phyloP scores from a whole-genome alignment of 1,284 basidiomycete genomes.

The Apiotrichum mycotoxinovorans region DNA sequence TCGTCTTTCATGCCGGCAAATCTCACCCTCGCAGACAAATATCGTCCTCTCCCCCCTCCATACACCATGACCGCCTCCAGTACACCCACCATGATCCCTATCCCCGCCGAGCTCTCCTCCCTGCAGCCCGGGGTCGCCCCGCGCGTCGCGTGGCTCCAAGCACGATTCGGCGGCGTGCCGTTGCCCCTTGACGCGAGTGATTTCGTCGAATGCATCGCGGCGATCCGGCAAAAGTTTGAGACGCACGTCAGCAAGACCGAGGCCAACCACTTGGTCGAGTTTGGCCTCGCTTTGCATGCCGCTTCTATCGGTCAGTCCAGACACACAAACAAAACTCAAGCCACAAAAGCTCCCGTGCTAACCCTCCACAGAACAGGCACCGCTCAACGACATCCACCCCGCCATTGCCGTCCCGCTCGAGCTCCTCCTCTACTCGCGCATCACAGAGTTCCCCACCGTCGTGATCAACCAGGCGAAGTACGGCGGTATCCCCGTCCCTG shows the following conservation, averaged over 20 bases:
- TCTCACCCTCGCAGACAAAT: neutral
- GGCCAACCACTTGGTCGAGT: neutral
- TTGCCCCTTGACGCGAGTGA: neutral
- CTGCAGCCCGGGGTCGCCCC: neutral
- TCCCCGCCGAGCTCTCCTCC: neutral
- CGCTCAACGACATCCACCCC: neutral
- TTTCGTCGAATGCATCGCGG: neutral
- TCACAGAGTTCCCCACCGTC: neutral
- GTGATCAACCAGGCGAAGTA: neutral
- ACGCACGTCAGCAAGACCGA: neutral
- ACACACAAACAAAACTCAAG: too few relatives aligned
- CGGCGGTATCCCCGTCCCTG: neutral
- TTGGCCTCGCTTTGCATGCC: neutral
- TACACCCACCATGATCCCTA: neutral
- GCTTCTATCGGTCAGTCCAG: neutral
- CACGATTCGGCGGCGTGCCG: neutral
- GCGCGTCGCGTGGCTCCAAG: neutral
- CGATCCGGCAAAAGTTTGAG: neutral
- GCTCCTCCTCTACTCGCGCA: neutral
- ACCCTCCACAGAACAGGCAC: neutral
- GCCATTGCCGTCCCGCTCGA: neutral
- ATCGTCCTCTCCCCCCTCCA: neutral
- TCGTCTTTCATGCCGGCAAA: too few relatives aligned
- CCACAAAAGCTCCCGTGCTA: neutral
- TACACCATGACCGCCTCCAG: neutral